Percentiles rank a stretch among this genome's conserved stretches.
These are phyloP conservation scores for Beta vulgaris DNA, from an alignment of 148 eudicot species.

Conservation along the genomic window DNA sequence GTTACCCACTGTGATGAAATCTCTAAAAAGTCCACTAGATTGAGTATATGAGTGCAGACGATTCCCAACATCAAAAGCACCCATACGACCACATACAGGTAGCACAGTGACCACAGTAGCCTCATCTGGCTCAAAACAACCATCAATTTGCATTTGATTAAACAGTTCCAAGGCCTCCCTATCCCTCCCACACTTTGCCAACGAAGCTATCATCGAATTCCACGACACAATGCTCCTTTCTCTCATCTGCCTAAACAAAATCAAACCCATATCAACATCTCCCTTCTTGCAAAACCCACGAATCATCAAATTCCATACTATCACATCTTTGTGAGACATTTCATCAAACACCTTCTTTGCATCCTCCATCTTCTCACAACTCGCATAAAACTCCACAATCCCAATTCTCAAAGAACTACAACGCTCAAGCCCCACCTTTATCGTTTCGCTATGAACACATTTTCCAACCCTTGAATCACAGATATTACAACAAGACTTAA, in stretches of 20 bases:
- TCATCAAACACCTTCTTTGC: conserved; percentile 70
- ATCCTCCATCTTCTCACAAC: conserved; percentile 44
- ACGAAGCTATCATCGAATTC: conserved; percentile 62
- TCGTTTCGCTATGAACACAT: conserved; percentile 41
- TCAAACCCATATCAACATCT: conserved; percentile 53
- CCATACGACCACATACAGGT: conserved; percentile 58
- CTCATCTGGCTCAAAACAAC: conserved; percentile 56
- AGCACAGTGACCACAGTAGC: conserved; percentile 53
- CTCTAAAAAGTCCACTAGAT: conserved; percentile 44
- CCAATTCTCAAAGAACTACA: conserved; percentile 39
- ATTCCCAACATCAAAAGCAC: conserved; percentile 38
- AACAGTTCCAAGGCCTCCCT: conserved; percentile 58
- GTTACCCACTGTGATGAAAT: conserved; percentile 53
- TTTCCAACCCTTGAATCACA: conserved; percentile 40
- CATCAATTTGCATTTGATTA: conserved; percentile 41
- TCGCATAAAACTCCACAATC: conserved; percentile 48
- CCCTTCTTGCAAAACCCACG: conserved; percentile 54
- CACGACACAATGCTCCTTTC: conserved; percentile 64
- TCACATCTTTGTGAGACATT: conserved; percentile 59
- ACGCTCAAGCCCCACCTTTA: conserved; percentile 43
- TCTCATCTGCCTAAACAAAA: conserved; percentile 52
- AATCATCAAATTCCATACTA: conserved; percentile 70
- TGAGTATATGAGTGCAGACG: conserved; percentile 47
- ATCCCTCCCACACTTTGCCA: conserved; percentile 50
- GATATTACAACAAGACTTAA: conserved; percentile 60